Evolutionary conservation across 371 early-diverging fungal species (phyloP).

Genomic region (Apophysomyces elegans): DNA sequence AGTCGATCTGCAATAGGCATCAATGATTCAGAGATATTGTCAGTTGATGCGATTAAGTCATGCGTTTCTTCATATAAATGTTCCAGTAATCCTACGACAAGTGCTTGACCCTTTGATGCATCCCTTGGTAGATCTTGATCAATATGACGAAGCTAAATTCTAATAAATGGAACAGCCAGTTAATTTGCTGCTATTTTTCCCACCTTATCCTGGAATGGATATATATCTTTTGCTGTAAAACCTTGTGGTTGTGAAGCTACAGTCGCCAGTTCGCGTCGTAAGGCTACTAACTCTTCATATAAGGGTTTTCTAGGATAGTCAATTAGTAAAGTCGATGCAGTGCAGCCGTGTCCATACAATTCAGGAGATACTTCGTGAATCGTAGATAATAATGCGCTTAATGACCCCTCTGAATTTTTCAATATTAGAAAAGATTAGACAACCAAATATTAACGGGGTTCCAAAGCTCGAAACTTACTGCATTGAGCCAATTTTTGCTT

Average conservation of each 20-base stretch:
- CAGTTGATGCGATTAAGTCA: slow-evolving; percentile 79
- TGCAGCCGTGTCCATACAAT: slow-evolving; percentile 29
- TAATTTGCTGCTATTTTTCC: too few relatives aligned
- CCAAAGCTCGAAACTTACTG: slow-evolving; percentile 41
- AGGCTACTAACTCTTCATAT: slow-evolving; percentile 65
- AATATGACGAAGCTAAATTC: slow-evolving; percentile 61
- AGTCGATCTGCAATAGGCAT: slow-evolving; percentile 76
- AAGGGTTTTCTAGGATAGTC: slow-evolving; percentile 55
- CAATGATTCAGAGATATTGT: slow-evolving; percentile 68
- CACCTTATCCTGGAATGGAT: slow-evolving; percentile 64
- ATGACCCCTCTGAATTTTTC: slow-evolving; percentile 24
- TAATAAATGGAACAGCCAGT: background rate
- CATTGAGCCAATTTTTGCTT: slow-evolving; percentile 58
- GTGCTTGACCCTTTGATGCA: slow-evolving; percentile 77
- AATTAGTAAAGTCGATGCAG: background rate
- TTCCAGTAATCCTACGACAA: slow-evolving; percentile 83
- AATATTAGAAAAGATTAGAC: background rate
- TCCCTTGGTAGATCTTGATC: slow-evolving; percentile 58
- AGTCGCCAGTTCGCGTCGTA: slow-evolving; percentile 63
- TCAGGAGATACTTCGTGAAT: slow-evolving; percentile 51
- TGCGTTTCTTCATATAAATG: slow-evolving; percentile 81
- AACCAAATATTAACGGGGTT: too few relatives aligned
- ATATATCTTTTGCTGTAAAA: slow-evolving; percentile 52
- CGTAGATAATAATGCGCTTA: slow-evolving; percentile 30
- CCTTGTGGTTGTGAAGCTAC: slow-evolving; percentile 51